Percentiles rank a stretch among this genome's conserved stretches.
Conservation (phyloP, 768 basidiomycete genomes). For the Floccularia luteovirens region DNA sequence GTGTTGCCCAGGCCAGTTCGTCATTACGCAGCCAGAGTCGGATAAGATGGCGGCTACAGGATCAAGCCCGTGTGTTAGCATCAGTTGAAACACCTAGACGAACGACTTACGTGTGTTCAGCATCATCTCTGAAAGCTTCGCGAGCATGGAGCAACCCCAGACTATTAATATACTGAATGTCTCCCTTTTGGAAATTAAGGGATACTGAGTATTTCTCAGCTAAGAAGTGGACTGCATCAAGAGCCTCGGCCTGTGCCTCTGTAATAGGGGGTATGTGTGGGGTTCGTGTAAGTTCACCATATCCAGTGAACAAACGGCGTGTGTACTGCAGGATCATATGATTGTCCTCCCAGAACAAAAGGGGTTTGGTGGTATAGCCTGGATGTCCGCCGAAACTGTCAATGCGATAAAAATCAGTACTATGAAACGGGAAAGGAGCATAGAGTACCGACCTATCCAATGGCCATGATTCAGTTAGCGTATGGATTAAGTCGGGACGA, state of each 20-base stretch:
- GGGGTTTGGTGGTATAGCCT: constrained; percentile 18
- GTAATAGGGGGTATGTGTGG: constrained; percentile 36
- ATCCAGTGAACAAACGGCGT: constrained; percentile 29
- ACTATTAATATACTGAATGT: constrained; percentile 43
- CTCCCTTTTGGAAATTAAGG: constrained; percentile 40
- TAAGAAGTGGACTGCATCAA: constrained; percentile 36
- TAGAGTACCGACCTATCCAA: background rate
- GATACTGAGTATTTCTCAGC: constrained; percentile 34
- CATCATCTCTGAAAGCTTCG: constrained; percentile 33
- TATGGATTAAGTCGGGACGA: background rate
- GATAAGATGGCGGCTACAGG: constrained; percentile 31
- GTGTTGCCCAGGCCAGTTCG: constrained; percentile 36
- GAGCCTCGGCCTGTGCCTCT: constrained; percentile 41
- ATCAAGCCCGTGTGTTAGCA: background rate
- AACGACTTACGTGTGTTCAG: constrained; percentile 29
- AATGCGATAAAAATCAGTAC: background rate
- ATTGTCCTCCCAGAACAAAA: constrained; percentile 22
- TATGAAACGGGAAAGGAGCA: background rate
- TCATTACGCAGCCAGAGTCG: constrained; percentile 40
- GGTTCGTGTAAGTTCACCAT: constrained; percentile 22
- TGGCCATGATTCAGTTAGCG: background rate
- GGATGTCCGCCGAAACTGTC: constrained; percentile 21
- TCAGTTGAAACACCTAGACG: background rate
- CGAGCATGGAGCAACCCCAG: constrained; percentile 34
- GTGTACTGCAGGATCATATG: constrained; percentile 27